Base-by-base conservation (phyloP, 371 early-diverging fungal species). In the Blastocladiella emersonii region DNA sequence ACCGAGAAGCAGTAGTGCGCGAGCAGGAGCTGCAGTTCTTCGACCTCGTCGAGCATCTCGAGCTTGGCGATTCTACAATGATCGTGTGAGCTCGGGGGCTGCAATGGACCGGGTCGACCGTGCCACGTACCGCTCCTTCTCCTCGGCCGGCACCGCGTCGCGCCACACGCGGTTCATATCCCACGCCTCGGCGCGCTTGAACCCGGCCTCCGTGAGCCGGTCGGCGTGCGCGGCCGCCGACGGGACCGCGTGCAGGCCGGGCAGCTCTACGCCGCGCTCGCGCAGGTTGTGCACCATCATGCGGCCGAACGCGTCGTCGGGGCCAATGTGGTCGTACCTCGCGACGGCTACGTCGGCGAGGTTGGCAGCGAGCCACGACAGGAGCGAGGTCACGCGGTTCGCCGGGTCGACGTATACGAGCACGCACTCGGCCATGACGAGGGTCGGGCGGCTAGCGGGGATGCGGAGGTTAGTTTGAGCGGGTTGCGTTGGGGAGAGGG, bases 371-470 rank as follows among this genome's bases (percentile, higher is more conserved):
- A 86, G 78, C 88, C 89, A 88, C 41, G 77, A 66, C 5, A 96
- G 63, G 4, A 51, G 15, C 39, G 94, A 86, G 12, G 63, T 39
- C 56, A 85, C 79, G 1, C 89, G 79, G 62, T 80, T 77, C 13
- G 63, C 35, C 1, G 90, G 85, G 25, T 80, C 74, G 37, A 95
- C 67, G 72, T 96, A 96, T 15, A 95, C 86, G 59, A 95, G 72
- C 19, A 92, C 92, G 62, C 95, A 95, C 72, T 96, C 97, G 43
- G 95, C 89, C 8, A 96, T 64, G 65, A 91, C 86, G 55, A 96
- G 68, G 0, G 95, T 96, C 0, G 95, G 93, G 5, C 75, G 64
- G 1, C 21, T 43, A 39, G 37, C 35, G 61, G 35, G 25, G 4
- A 27, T 36, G 34, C 10, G 25, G 25, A n/a, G 49, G 15, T 19